These are phyloP conservation scores for Microdochium nivale DNA, from an alignment of 2,329 filamentous ascomycete genomes.

Conservation along the genomic window DNA sequence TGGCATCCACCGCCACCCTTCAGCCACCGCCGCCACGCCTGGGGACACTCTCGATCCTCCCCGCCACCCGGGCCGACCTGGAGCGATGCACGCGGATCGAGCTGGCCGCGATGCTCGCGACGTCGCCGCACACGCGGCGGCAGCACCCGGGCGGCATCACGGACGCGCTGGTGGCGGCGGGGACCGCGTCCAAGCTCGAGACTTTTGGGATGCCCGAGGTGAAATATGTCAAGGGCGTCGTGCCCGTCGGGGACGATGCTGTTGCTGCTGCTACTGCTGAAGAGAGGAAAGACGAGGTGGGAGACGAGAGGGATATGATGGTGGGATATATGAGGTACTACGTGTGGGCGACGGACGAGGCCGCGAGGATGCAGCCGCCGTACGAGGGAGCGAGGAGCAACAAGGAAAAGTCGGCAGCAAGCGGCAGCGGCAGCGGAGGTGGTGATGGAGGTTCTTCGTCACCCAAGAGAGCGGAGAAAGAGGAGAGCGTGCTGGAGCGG, in stretches of 20 bases:
- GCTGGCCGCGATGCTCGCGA: neutral
- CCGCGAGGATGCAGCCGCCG: neutral
- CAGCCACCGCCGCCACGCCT: neutral
- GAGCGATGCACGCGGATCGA: neutral
- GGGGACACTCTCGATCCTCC: neutral
- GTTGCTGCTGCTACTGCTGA: neutral
- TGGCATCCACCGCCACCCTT: neutral
- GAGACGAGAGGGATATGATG: neutral
- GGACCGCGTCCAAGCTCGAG: neutral
- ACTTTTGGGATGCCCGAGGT: neutral
- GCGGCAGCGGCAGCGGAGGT: no score
- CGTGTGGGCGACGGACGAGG: neutral
- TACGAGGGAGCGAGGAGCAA: neutral
- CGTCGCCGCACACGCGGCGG: neutral
- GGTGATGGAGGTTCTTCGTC: no score
- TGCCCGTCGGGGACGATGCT: neutral
- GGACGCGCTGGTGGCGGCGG: neutral
- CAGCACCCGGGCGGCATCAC: neutral
- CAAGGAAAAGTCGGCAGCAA: neutral
- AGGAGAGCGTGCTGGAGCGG: neutral
- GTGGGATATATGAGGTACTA: neutral
- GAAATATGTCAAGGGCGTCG: neutral
- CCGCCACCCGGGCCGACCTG: neutral
- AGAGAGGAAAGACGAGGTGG: neutral
- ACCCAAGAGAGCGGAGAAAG: no score